Base-by-base conservation (phyloP, 495 filamentous ascomycete species). In the Amorphotheca resinae region DNA sequence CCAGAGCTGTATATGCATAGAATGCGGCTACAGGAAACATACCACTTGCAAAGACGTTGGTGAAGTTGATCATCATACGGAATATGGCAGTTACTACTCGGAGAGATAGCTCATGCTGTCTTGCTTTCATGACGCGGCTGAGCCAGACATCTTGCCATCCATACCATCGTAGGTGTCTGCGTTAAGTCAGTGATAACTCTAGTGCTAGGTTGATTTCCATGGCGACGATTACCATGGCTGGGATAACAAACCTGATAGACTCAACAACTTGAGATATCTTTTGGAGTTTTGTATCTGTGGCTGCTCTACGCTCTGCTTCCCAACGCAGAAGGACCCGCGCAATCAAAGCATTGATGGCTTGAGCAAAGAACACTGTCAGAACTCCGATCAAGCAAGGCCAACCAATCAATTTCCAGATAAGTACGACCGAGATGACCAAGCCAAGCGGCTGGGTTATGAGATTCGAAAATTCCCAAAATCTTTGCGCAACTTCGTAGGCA, bases 71-170 rank as follows among this genome's bases (percentile, higher is more conserved):
- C 9, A 65, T 45, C 20, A 76, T 68, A 18, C 52, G 60, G 63
- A 75, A 79, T 5, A 87, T 44, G 38, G 67, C 74, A 1, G 78
- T 76, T 2, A 78, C 59, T n/a, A 89, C 64, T 9, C 77, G 69
- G 11, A 80, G 61, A 20, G 72, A 65, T 42, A 93, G 45, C 53
- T 93, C 85, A 21, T 68, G 62, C 39, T 78, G 69, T 31, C 85
- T 69, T 17, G 77, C 70, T 40, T 76, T 68, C 73, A 89, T 76
- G 45, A 89, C 82, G 39, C 72, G 69, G 12, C 59, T 65, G 18
- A 88, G 72, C 85, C 85, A 93, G 36, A 77, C 69, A 39, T 75
- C 68, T 59, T 93, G 82, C 85, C 85, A 93, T 23, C 78, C 83
- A 54, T 93, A 88, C 79, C 82, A 93, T 9, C 85, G 74, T 16